Percentiles rank a stretch among this genome's conserved stretches.
These are phyloP conservation scores for Alloascoidea africana DNA, from an alignment of 805 yeast species.

Conservation along the genomic window DNA sequence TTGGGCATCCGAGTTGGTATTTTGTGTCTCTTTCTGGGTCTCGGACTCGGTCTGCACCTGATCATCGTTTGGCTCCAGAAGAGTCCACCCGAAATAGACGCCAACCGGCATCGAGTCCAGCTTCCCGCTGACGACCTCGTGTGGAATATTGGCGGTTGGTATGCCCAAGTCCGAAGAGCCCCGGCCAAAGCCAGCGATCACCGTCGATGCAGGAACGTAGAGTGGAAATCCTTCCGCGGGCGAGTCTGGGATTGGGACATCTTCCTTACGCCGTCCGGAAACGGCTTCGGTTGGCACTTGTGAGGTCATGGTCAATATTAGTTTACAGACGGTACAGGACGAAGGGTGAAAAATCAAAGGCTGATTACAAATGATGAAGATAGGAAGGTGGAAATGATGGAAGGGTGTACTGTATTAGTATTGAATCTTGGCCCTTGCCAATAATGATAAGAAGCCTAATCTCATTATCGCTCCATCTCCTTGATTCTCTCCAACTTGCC, in stretches of 20 bases:
- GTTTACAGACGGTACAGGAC: no score
- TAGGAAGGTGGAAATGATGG: slow-evolving; percentile 8
- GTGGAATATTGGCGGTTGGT: slow-evolving; percentile 87
- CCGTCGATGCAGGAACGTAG: slow-evolving; percentile 18
- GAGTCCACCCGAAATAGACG: slow-evolving; percentile 77
- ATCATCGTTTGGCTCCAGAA: slow-evolving; percentile 16
- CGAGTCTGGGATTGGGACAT: slow-evolving; percentile 8
- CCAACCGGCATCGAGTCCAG: slow-evolving; percentile 45
- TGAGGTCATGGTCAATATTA: no score
- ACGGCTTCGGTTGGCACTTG: no score
- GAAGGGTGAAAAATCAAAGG: no score
- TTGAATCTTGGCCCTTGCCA: slow-evolving; percentile 14
- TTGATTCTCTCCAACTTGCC: slow-evolving; percentile 32
- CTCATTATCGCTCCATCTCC: slow-evolving; percentile 23
- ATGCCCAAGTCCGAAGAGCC: slow-evolving; percentile 90
- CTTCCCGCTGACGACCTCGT: slow-evolving; percentile 28
- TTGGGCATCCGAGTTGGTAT: no score
- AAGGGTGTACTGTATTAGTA: slow-evolving; percentile 13
- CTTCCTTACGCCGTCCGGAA: neutral
- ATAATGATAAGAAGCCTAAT: slow-evolving; percentile 11
- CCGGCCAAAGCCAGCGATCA: slow-evolving; percentile 82
- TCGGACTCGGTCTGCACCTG: slow-evolving; percentile 9
- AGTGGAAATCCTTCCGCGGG: slow-evolving; percentile 19
- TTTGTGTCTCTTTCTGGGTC: slow-evolving; percentile 8
- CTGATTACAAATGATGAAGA: no score